Base-by-base conservation (phyloP, 2,329 filamentous ascomycete genomes). In the Trichoderma afroharzianum region DNA sequence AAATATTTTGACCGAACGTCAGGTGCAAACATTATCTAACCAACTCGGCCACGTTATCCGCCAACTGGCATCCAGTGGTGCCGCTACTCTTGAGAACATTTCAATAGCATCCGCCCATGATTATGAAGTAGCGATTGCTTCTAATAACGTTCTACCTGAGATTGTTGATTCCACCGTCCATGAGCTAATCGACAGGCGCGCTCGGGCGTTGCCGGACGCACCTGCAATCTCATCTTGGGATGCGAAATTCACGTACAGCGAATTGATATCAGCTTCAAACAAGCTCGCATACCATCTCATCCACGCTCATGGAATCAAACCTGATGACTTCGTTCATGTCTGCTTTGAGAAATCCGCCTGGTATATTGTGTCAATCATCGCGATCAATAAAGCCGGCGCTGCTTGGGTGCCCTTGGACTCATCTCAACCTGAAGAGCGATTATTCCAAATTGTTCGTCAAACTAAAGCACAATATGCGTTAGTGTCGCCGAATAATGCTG, bases 211-310 rank as follows among this genome's bases (percentile, higher is more conserved):
- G 7, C 71, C 71, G 4, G 11, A 71, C 12, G 61, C 68, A 14
- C 33, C 32, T 18, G 70, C 70, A 14, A 68, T 71, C 24, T 26
- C n/a, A 3, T 26, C 62, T 0, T 68, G 63, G 47, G 71, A 72
- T 57, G 71, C 81, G 80, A 14, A 70, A 75, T 55, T 80, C 81
- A 83, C 82, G 6, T 84, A 84, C 63, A 64, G 75, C 55, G 77
- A 84, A 26, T 75, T 84, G 15, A 24, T 58, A 4, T 2, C 24
- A 1, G 57, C 70, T 57, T 26, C 71, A 6, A 70, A 71, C 21
- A 61, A 55, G 4, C 70, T 75, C 9, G 74, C 74, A 3, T 21
- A 50, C 15, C 58, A 72, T 21, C 69, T 75, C 1, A 59, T 72
- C 2, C 47, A 55, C 4, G 12, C 4, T 26, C 33, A n/a, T 36